A percentile compares a stretch with the other conserved stretches of the same genome.
phyloP scores from a whole-genome alignment of 768 basidiomycete species.

The Lentinula sp. region DNA sequence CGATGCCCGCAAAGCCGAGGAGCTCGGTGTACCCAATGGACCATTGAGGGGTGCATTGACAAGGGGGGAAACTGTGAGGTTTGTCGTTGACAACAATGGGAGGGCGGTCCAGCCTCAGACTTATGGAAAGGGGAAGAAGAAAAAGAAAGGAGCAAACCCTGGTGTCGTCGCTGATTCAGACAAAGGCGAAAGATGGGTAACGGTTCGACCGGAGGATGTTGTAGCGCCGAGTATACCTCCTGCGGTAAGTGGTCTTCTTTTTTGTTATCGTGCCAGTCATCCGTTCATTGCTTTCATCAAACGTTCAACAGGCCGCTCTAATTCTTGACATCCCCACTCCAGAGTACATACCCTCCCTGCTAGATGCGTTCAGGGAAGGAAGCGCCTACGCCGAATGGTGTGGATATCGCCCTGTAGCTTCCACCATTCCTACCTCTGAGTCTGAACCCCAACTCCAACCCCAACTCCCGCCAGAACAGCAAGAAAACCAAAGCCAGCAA shows the following conservation, averaged over 20 bases:
- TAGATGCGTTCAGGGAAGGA: constrained; percentile 39
- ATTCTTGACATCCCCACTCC: constrained; percentile 69
- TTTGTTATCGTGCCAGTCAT: constrained; percentile 1
- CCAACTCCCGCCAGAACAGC: too few relatives aligned
- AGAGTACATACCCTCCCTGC: constrained; percentile 46
- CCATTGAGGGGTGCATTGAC: constrained; percentile 49
- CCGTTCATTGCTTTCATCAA: neutral
- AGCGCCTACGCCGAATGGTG: constrained; percentile 8
- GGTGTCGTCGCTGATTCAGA: too few relatives aligned
- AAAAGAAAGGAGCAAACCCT: neutral
- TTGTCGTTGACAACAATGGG: constrained; percentile 16
- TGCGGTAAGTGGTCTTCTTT: constrained; percentile 25
- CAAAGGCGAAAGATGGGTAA: constrained; percentile 17
- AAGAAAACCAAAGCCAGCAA: too few relatives aligned
- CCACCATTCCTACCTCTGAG: constrained; percentile 31
- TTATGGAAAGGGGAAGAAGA: constrained; percentile 34
- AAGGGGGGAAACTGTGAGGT: constrained; percentile 56
- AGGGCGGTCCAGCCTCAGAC: too few relatives aligned
- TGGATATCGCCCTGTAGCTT: constrained; percentile 39
- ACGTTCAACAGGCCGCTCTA: constrained; percentile 42
- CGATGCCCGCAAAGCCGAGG: constrained; percentile 55
- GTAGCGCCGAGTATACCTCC: constrained; percentile 48
- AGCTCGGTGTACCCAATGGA: constrained; percentile 61
- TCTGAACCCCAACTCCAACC: constrained; percentile 14
- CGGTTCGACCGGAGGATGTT: constrained; percentile 56